phyloP scores from a whole-genome alignment of 1,284 basidiomycete genomes.

The Pulchroboletus neoregius region DNA sequence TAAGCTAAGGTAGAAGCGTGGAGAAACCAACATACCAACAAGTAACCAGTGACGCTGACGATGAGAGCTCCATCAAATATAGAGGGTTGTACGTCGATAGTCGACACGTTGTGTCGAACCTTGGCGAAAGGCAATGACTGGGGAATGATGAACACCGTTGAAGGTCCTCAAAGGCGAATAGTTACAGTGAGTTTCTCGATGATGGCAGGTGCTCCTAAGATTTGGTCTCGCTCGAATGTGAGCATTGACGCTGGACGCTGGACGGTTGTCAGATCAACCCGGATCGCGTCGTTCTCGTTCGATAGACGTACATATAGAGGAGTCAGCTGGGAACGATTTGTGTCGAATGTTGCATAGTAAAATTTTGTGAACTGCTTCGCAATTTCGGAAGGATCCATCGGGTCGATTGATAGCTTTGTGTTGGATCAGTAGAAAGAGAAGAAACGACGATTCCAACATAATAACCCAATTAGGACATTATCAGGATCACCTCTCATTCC shows the following conservation, averaged over 20 bases:
- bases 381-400: conserved; percentile 69
- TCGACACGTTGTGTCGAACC: conserved; percentile 82
- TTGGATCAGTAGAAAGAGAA: conserved; percentile 5
- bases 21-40: conserved; percentile 53
- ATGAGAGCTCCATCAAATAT: conserved; percentile 60
- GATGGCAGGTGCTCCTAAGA: conserved; percentile 62
- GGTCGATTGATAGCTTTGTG: conserved; percentile 30
- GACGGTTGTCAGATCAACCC: conserved; percentile 18
- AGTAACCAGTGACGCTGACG: conserved; percentile 85
- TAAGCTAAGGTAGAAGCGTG: conserved; percentile 9
- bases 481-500: conserved; percentile 3
- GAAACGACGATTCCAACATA: conserved; percentile 14
- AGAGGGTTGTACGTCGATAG: conserved; percentile 88
- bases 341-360: conserved; percentile 74
- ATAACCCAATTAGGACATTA: conserved; percentile 16
- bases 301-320: conserved; percentile 68
- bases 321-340: conserved; percentile 49
- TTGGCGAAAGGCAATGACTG: conserved; percentile 80
- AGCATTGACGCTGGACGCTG: conserved; percentile 88
- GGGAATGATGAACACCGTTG: conserved; percentile 8
- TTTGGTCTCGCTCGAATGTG: conserved; percentile 73
- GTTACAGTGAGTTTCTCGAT: conserved; percentile 78
- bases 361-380: conserved; percentile 69
- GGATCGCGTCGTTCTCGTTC: conserved; percentile 21
- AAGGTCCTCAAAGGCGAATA: not conserved